Base-by-base conservation (phyloP, 2,329 filamentous ascomycete species). In the Drechmeria coniospora region DNA sequence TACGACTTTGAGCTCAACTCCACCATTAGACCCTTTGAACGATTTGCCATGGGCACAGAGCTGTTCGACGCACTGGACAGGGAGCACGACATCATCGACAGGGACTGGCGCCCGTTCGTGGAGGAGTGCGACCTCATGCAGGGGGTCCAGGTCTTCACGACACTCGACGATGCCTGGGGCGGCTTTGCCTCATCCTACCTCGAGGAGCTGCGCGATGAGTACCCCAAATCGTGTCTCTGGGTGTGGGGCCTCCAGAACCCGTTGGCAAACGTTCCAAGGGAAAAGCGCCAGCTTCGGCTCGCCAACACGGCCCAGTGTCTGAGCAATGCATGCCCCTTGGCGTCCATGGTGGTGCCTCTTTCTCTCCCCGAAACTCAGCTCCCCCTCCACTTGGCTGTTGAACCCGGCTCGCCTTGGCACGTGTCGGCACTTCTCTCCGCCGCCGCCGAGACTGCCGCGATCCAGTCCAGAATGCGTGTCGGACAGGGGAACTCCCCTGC, bases 121-220 rank as follows among this genome's bases (percentile, higher is more conserved):
- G 90, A 98, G 55, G 90, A 95, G 53, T 90, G 84, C 38, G 90
- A 98, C 50, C 75, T 83, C 30, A 65, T 95, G 56, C 86, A 94
- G 51, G 87, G 79, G 0, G 61, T 98, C 12, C 87, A 95, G 49
- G 48, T 86, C 8, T 68, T 86, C 34, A 63, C 75, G 3, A 68
- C 69, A 4, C 55, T 74, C 5, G 80, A 87, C 45, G 79, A 86
- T 52, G 79, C 77, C 9, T 90, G 81, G 81, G 79, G 74, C 35
- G 79, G 81, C 1, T 87, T 87, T 46, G 67, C 75, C 6, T 59
- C 74, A 3, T 64, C 66, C 32, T 87, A 86, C 46, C 50, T 83
- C 15, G 77, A 95, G 47, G 65, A 74, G 17, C 54, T 98, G 32
- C 62, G 81, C 35, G 90, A 98, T 46, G 90, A 98, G 49, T 87